Conservation (phyloP, 225 moss, liverwort and hornwort genomes). For the Physcomitrellopsis africana region DNA sequence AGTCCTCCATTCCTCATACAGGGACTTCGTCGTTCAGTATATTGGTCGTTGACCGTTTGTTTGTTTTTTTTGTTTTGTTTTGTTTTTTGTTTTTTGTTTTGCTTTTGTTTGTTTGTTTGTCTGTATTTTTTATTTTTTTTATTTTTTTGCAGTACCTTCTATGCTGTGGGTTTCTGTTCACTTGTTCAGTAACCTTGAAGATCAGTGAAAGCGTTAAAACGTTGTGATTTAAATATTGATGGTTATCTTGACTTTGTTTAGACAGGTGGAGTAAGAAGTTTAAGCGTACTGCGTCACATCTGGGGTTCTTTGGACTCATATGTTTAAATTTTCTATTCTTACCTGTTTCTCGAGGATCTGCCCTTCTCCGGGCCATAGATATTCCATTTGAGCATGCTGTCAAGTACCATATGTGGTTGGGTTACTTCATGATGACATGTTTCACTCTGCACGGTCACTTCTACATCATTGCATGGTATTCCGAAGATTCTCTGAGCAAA, state of each 20-base stretch:
- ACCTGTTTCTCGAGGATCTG: too few species aligned
- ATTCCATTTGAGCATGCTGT: too few species aligned
- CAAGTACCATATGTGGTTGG: constrained; percentile 64
- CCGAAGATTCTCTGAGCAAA: constrained; percentile 19
- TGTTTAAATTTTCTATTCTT: constrained; percentile 50
- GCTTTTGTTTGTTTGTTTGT: neutral
- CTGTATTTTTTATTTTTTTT: too few species aligned
- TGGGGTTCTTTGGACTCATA: constrained; percentile 50
- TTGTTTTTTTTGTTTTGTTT: neutral
- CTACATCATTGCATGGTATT: constrained; percentile 36
- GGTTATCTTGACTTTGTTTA: constrained; percentile 23
- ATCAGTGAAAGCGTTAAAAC: constrained; percentile 23
- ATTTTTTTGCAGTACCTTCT: constrained; percentile 12
- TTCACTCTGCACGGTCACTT: constrained; percentile 56
- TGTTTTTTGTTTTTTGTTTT: too few species aligned
- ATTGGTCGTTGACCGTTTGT: too few species aligned
- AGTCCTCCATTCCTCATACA: constrained; percentile 19
- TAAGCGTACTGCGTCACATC: constrained; percentile 1
- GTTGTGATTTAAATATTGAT: constrained; percentile 18
- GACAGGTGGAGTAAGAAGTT: constrained; percentile 39
- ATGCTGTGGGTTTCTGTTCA: neutral
- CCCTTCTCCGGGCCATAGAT: too few species aligned
- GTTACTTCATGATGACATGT: constrained; percentile 54
- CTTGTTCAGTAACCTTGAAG: constrained; percentile 21
- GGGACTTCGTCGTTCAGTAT: neutral